Percentiles rank a stretch among this genome's conserved stretches.
Evolutionary conservation across 345 rosid genomes (phyloP).

Genomic region (Iberis pinnata): DNA sequence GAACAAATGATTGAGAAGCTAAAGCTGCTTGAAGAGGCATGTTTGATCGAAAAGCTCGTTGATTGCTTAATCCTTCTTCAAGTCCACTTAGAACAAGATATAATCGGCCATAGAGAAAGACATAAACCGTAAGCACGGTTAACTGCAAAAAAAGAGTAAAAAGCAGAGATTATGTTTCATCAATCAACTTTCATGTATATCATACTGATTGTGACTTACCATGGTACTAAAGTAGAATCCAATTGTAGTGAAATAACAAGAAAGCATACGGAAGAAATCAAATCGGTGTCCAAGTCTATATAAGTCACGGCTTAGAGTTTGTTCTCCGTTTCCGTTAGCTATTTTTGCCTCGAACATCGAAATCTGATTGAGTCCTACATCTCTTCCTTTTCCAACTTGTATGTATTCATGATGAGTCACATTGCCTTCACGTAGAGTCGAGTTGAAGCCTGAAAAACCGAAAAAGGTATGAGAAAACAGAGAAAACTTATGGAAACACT

Average conservation of each 20-base stretch:
- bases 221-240: slow-evolving; percentile 84
- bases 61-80: slow-evolving; percentile 42
- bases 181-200: not conserved
- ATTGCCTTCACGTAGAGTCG: slow-evolving; percentile 81
- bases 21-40: slow-evolving; percentile 52
- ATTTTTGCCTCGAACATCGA: slow-evolving; percentile 93
- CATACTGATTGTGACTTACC: slow-evolving; percentile 37
- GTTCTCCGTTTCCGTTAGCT: slow-evolving; percentile 87
- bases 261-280: slow-evolving; percentile 89
- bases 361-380: slow-evolving; percentile 91
- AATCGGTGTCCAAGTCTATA: slow-evolving; percentile 79
- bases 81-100: slow-evolving; percentile 60
- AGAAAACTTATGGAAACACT: not conserved
- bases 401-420: slow-evolving; percentile 91
- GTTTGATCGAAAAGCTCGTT: slow-evolving; percentile 36
- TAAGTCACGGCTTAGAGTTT: slow-evolving; percentile 78
- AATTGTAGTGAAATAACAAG: slow-evolving; percentile 76
- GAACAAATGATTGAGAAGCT: slow-evolving; percentile 66
- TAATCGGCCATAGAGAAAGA: slow-evolving; percentile 57
- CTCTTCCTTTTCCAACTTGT: slow-evolving; percentile 94
- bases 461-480: slow-evolving; percentile 7
- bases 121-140: slow-evolving; percentile 52
- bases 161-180: not conserved
- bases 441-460: slow-evolving; percentile 59
- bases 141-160: slow-evolving; percentile 35